Evolutionary conservation across 805 yeast genomes (phyloP), one percentile per base, ranked within the genome.

Genomic region (Metschnikowia vanudenii): DNA sequence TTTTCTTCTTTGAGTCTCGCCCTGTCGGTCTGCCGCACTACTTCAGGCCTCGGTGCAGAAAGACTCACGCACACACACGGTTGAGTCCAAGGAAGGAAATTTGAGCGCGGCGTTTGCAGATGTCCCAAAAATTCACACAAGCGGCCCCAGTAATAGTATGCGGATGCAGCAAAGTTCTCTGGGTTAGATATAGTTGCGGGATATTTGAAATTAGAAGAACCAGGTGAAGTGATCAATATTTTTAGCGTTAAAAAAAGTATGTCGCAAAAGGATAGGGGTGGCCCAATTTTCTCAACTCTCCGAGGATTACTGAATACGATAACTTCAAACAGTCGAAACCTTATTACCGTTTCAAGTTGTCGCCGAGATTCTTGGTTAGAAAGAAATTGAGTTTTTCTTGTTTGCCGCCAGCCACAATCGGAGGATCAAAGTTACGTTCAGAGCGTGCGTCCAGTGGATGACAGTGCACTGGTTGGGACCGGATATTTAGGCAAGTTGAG

Each of bases 1-100:
- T 29, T 28, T 39, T 28, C 39, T 39, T 34, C 35, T 30, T 29
- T 32, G 11, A 32, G 39, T 30, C 30, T 37, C 33, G 14, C 17
- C 19, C 8, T 22, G 16, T 32, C 29, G 20, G 29, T 16, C 24
- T 37, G 42, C 38, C 46, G 46, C 46, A 31, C 41, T 43, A 37
- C 36, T 41, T 43, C 37, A 30, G 22, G 41, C 40, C 46, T 43
- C 37, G 36, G 37, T 33, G 45, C 45, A 36, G 45, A 41, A 39
- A 36, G 45, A 41, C 30, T 36, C 40, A 41, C 46, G 37, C 46
- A 36, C 26, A 29, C 31, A 22, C 46, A 30, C 37, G 36, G 30
- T 36, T 19, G 35, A 18, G 32, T 24, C 36, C 18, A 7, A 16
- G 14, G 32, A 30, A 28, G 24, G 31, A 26, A 37, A 30, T 18